Conservation (phyloP, 495 filamentous ascomycete genomes). For the Schizothecium vesticola region DNA sequence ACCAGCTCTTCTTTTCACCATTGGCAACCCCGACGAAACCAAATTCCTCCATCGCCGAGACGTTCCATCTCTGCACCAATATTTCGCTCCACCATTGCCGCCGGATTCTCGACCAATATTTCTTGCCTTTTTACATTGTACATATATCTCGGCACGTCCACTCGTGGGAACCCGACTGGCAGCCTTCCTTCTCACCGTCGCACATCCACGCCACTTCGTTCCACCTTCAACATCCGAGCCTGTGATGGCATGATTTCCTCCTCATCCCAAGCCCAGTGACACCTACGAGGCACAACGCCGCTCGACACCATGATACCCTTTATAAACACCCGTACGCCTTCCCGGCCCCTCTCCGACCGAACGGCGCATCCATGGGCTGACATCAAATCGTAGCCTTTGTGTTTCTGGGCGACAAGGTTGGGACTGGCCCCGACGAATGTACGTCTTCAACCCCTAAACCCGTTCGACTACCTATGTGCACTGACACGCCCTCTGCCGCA, state of each 20-base stretch:
- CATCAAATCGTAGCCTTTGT: constrained; percentile 60
- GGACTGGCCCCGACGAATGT: constrained; percentile 85
- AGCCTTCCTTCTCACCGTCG: not conserved
- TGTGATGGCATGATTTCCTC: not conserved
- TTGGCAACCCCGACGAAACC: not conserved
- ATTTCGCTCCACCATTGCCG: not conserved
- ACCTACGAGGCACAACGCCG: not conserved
- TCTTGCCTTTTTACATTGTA: not conserved
- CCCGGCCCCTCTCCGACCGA: constrained; percentile 1
- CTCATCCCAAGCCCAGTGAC: not conserved
- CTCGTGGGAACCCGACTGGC: no score
- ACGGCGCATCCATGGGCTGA: constrained; percentile 18
- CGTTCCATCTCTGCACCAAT: not conserved
- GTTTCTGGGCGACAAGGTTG: constrained; percentile 58
- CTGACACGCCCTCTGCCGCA: constrained; percentile 34
- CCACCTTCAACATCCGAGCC: not conserved
- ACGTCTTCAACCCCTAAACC: constrained; percentile 18
- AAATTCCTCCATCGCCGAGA: not conserved
- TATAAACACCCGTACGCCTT: constrained; percentile 66
- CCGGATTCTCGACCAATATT: not conserved
- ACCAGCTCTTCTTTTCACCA: not conserved
- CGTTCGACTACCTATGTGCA: not conserved
- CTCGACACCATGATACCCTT: constrained; percentile 67
- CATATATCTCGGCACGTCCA: not conserved
- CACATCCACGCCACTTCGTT: not conserved